phyloP scores from a whole-genome alignment of 306 rosid species.

The Corylus americana region DNA sequence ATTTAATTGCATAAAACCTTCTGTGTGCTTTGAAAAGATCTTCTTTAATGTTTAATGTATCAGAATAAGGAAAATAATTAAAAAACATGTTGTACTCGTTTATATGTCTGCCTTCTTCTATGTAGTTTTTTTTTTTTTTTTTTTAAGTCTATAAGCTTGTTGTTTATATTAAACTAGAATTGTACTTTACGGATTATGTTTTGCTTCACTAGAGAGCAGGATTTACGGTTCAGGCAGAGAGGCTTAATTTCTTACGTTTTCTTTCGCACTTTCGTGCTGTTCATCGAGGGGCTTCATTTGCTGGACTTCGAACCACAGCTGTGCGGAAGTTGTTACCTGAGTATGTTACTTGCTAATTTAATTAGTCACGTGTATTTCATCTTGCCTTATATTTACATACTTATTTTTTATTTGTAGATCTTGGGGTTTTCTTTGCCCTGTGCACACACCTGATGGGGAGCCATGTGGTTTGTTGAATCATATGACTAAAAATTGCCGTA shows the following conservation, averaged over 20 bases:
- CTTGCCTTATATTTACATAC: constrained; percentile 13
- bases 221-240: constrained; percentile 83
- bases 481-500: constrained; percentile 73
- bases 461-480: constrained; percentile 98
- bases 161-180: not conserved
- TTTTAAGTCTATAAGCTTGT: constrained; percentile 20
- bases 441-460: constrained; percentile 98
- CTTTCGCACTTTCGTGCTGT: constrained; percentile 92
- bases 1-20: not conserved
- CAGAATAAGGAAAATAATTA: not conserved
- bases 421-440: constrained; percentile 99
- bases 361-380: constrained; percentile 10
- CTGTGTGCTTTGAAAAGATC: not conserved
- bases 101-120: not conserved
- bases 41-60: not conserved
- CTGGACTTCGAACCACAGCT: constrained; percentile 93
- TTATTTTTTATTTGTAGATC: constrained; percentile 47
- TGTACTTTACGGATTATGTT: constrained; percentile 24
- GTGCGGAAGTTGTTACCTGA: constrained; percentile 95
- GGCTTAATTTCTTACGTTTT: constrained; percentile 86
- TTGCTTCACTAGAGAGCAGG: constrained; percentile 73
- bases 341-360: constrained; percentile 45
- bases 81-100: not conserved
- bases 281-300: constrained; percentile 96
- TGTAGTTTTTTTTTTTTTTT: not conserved